Evolutionary conservation across 805 yeast species (phyloP).

Genomic region (Lipomyces yamadae): DNA sequence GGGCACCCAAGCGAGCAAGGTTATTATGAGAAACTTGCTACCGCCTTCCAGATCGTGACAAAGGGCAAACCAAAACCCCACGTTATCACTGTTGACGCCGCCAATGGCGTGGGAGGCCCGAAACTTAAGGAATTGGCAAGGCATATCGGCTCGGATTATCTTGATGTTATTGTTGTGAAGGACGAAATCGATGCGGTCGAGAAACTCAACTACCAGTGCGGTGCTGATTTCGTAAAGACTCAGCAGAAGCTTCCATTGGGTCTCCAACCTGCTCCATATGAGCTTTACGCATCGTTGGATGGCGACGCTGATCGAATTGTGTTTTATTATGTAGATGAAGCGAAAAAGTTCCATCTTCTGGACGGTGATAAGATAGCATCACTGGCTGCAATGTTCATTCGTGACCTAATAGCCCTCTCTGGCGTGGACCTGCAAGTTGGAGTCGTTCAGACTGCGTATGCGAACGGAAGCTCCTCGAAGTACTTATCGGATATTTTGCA

Average conservation of each 20-base stretch:
- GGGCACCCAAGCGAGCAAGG: constrained; percentile 70
- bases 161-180: constrained; percentile 50
- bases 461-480: constrained; percentile 88
- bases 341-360: constrained; percentile 50
- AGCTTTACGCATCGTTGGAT: constrained; percentile 82
- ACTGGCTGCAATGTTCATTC: constrained; percentile 71
- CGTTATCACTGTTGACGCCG: constrained; percentile 78
- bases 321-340: constrained; percentile 56
- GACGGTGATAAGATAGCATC: constrained; percentile 97
- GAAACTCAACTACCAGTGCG: constrained; percentile 76
- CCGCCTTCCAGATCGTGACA: constrained; percentile 56
- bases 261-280: constrained; percentile 52
- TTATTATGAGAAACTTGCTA: constrained; percentile 67
- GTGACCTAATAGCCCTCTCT: constrained; percentile 55
- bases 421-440: constrained; percentile 60
- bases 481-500: constrained; percentile 65
- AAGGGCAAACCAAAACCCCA: constrained; percentile 41
- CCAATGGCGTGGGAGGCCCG: constrained; percentile 96
- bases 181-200: constrained; percentile 63
- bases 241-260: constrained; percentile 76
- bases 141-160: constrained; percentile 48
- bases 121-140: constrained; percentile 59
- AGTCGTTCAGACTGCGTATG: constrained; percentile 96
- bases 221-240: constrained; percentile 95
- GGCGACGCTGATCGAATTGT: constrained; percentile 98